Conservation (phyloP, 441 rosid species). For the Euphorbia celastroides region DNA sequence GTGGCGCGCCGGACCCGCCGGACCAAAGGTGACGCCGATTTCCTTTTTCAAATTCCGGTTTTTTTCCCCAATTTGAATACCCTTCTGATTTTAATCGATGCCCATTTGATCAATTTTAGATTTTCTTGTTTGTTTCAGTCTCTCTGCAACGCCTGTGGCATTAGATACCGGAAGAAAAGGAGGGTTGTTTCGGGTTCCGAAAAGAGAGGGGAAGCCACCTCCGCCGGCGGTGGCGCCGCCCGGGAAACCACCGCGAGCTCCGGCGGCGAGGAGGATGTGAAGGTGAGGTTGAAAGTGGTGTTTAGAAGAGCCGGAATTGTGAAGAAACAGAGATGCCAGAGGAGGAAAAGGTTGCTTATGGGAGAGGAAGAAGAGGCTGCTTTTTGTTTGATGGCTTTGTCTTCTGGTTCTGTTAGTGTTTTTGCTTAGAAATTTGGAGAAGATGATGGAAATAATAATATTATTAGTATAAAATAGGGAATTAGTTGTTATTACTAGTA, state of each 20-base stretch:
- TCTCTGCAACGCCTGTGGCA: slow-evolving; percentile 93
- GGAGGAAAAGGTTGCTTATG: slow-evolving; percentile 37
- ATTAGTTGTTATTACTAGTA: too few species aligned
- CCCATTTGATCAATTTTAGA: not conserved
- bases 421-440: slow-evolving; percentile 29
- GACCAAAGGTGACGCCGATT: slow-evolving; percentile 56
- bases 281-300: slow-evolving; percentile 32
- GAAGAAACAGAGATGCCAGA: slow-evolving; percentile 59
- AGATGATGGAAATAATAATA: not conserved
- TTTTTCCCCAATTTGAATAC: not conserved
- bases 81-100: not conserved
- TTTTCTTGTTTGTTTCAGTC: slow-evolving; percentile 36
- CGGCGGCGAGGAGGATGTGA: slow-evolving; percentile 23
- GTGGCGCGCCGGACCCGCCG: slow-evolving; percentile 94
- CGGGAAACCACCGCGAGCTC: not conserved
- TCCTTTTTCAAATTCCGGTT: not conserved
- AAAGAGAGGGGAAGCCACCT: slow-evolving; percentile 30
- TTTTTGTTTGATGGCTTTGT: slow-evolving; percentile 61
- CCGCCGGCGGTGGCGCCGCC: not conserved
- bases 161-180: slow-evolving; percentile 64
- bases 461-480: too few species aligned
- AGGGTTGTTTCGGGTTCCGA: slow-evolving; percentile 20
- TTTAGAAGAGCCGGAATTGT: slow-evolving; percentile 30
- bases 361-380: slow-evolving; percentile 88
- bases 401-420: slow-evolving; percentile 61